Percentiles rank a stretch among this genome's conserved stretches.
phyloP scores from a whole-genome alignment of 257 asterid genomes.

The Eustoma russellianum region DNA sequence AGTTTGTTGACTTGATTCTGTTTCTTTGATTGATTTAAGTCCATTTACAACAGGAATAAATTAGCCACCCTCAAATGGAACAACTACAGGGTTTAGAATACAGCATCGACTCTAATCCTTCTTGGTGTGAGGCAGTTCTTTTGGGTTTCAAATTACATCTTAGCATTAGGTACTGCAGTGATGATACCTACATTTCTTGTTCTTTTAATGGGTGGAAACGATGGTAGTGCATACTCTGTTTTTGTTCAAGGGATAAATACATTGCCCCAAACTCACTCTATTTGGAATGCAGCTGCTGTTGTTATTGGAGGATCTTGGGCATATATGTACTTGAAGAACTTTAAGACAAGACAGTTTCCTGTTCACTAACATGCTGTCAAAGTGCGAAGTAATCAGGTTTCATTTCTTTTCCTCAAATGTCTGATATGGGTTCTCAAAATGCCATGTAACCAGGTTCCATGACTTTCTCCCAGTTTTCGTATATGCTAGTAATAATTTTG shows the following conservation, averaged over 20 bases:
- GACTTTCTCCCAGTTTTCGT: no score
- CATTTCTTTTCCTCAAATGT: no score
- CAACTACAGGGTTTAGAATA: constrained; percentile 97
- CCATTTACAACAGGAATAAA: constrained; percentile 66
- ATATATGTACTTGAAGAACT: constrained; percentile 79
- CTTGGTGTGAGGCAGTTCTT: constrained; percentile 93
- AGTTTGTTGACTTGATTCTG: constrained; percentile 10
- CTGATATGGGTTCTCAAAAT: no score
- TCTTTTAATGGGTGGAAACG: constrained; percentile 90
- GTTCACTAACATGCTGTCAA: no score
- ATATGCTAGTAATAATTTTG: no score
- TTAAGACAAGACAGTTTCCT: constrained; percentile 60
- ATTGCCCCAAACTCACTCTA: constrained; percentile 64
- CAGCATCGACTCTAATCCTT: constrained; percentile 95
- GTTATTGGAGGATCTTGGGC: constrained; percentile 99
- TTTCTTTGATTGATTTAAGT: constrained; percentile 26
- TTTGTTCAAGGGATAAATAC: constrained; percentile 90
- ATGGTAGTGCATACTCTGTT: constrained; percentile 79
- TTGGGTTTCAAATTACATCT: constrained; percentile 87
- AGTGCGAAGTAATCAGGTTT: no score
- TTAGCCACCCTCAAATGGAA: constrained; percentile 90
- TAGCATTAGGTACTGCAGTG: constrained; percentile 93
- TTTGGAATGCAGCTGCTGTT: constrained; percentile 85
- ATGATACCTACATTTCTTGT: constrained; percentile 94
- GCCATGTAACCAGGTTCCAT: no score